Evolutionary conservation across 2,329 filamentous ascomycete species (phyloP).

Genomic region (Alternaria longipes): DNA sequence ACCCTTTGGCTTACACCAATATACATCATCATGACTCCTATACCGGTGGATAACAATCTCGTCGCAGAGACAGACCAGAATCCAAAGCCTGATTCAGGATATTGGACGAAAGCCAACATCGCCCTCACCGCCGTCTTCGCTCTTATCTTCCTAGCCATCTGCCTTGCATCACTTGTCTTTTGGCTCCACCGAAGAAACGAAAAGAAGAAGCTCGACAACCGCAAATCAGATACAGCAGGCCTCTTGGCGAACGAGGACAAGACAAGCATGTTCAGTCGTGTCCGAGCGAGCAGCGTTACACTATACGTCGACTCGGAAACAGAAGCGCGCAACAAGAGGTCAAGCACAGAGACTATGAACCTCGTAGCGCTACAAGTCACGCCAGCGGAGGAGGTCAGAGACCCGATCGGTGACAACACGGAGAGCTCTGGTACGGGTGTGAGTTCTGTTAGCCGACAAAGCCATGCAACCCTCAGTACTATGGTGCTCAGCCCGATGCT

Average conservation of each 20-base stretch:
- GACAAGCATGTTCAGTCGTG: conserved; percentile 45
- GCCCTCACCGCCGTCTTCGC: conserved; percentile 37
- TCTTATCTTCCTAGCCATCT: conserved; percentile 33
- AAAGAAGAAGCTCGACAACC: conserved; percentile 35
- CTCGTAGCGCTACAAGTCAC: conserved; percentile 43
- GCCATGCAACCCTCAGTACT: conserved; percentile 28
- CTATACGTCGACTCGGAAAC: conserved; percentile 41
- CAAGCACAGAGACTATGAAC: conserved; percentile 35
- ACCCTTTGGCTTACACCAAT: background rate
- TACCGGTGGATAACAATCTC: conserved; percentile 29
- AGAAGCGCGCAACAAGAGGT: conserved; percentile 27
- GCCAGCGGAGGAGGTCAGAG: conserved; percentile 26
- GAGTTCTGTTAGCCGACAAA: conserved; percentile 30
- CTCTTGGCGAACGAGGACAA: conserved; percentile 45
- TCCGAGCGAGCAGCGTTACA: conserved; percentile 39
- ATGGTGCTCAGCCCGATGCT: conserved; percentile 32
- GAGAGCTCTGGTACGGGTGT: conserved; percentile 35
- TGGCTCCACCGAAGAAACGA: conserved; percentile 32
- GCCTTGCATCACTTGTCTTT: conserved; percentile 31
- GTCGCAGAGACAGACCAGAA: conserved; percentile 16
- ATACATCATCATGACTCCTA: conserved; percentile 35
- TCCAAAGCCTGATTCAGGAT: conserved; percentile 22
- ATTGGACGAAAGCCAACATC: conserved; percentile 41
- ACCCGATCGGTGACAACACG: conserved; percentile 19
- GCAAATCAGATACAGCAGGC: conserved; percentile 32